Conservation (phyloP, 352 stramenopile genomes). For the Phytophthora europaea region DNA sequence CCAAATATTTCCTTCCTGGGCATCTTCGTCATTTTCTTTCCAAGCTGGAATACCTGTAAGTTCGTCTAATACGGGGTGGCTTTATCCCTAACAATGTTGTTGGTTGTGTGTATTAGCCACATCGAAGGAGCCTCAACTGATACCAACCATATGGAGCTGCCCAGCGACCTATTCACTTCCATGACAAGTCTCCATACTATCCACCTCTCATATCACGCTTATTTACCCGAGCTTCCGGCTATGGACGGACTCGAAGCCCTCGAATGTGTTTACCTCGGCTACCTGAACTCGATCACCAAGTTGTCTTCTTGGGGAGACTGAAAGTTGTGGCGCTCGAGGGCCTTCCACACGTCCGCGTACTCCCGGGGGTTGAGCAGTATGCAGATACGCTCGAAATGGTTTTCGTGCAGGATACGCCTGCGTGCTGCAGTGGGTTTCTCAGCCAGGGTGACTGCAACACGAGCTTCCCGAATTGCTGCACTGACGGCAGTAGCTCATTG, state of each 20-base stretch:
- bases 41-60: conserved; percentile 52
- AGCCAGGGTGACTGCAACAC: conserved; percentile 36
- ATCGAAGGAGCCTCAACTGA: conserved; percentile 36
- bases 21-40: conserved; percentile 32
- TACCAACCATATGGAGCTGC: conserved; percentile 29
- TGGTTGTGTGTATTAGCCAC: conserved; percentile 22
- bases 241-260: conserved; percentile 22
- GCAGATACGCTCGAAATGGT: conserved; percentile 29
- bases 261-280: conserved; percentile 37
- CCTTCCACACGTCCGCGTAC: conserved; percentile 18
- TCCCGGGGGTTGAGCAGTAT: conserved; percentile 32
- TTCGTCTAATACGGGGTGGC: neutral
- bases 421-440: conserved; percentile 44
- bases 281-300: conserved; percentile 26
- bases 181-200: conserved; percentile 40
- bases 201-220: conserved; percentile 33
- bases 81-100: neutral
- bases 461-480: conserved; percentile 39
- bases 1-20: conserved; percentile 34
- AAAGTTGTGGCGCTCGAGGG: conserved; percentile 32
- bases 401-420: conserved; percentile 33
- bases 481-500: neutral
- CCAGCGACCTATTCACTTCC: conserved; percentile 32
- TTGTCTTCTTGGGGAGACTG: conserved; percentile 20
- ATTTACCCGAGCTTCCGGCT: conserved; percentile 23